Conservation (phyloP, 768 basidiomycete species). For the Collybia nuda region DNA sequence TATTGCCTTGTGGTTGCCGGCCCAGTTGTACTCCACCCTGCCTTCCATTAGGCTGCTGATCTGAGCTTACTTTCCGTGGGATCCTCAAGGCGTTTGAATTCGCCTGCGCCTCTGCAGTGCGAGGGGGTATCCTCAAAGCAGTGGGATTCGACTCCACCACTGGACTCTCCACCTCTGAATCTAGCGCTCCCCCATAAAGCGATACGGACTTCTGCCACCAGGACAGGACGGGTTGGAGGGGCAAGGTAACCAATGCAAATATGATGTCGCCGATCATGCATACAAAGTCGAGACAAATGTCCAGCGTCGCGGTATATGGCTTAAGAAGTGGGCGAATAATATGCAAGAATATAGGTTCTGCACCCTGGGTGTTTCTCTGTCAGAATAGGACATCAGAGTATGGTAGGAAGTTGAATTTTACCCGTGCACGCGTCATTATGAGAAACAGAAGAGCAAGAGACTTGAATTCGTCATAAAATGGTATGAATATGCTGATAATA, state of each 20-base stretch:
- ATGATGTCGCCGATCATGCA: conserved; percentile 67
- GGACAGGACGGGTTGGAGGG: conserved; percentile 30
- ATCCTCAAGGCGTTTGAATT: conserved; percentile 6
- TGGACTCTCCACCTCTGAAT: conserved; percentile 18
- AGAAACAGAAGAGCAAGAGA: conserved; percentile 71
- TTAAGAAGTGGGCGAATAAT: conserved; percentile 76
- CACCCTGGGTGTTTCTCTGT: conserved; percentile 52
- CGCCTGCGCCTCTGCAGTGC: neutral
- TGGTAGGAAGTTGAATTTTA: conserved; percentile 19
- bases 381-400: neutral
- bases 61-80: conserved; percentile 10
- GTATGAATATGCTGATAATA: conserved; percentile 68
- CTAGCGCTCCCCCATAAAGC: conserved; percentile 9
- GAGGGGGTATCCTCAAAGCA: neutral
- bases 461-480: conserved; percentile 86
- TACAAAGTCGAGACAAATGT: conserved; percentile 59
- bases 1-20: conserved; percentile 1
- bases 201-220: conserved; percentile 35
- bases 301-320: conserved; percentile 69
- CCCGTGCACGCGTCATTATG: conserved; percentile 72
- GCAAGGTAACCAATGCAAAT: conserved; percentile 39
- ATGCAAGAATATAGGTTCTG: conserved; percentile 83
- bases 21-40: conserved; percentile 3
- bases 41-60: neutral
- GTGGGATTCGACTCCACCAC: neutral